Percentiles rank a stretch among this genome's conserved stretches.
phyloP scores from a whole-genome alignment of 495 filamentous ascomycete genomes.

The Podospora fimiseda region DNA sequence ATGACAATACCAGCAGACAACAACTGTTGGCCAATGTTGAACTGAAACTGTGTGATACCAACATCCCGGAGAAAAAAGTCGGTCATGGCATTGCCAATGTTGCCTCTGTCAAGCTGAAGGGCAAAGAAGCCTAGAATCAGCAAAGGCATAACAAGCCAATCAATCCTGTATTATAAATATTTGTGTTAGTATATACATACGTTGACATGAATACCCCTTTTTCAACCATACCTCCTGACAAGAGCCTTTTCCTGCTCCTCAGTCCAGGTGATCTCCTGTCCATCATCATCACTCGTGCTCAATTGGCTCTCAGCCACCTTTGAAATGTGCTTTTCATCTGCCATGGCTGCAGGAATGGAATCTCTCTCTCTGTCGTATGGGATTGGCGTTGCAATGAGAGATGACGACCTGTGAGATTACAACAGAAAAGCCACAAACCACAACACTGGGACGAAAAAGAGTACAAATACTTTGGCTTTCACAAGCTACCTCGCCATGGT shows the following conservation, averaged over 20 bases:
- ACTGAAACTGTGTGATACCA: conserved; percentile 49
- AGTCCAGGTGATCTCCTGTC: conserved; percentile 25
- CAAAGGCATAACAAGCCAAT: conserved; percentile 45
- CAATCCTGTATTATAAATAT: conserved; percentile 31
- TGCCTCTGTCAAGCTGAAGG: conserved; percentile 48
- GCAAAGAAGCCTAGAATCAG: conserved; percentile 53
- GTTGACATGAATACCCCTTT: conserved; percentile 1
- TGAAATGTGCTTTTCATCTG: conserved; percentile 17
- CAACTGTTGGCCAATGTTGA: conserved; percentile 52
- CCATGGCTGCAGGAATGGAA: conserved; percentile 12
- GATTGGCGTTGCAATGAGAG: too few species aligned
- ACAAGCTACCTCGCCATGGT: background rate
- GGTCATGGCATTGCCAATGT: conserved; percentile 29
- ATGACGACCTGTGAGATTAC: too few species aligned
- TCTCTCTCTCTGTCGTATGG: too few species aligned
- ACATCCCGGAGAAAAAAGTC: conserved; percentile 46
- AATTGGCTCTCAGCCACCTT: conserved; percentile 13
- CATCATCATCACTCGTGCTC: conserved; percentile 20
- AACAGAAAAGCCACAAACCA: too few species aligned
- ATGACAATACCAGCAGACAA: conserved; percentile 52
- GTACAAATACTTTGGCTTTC: background rate
- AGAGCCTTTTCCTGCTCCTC: conserved; percentile 31
- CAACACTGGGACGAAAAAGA: background rate
- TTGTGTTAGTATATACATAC: background rate
- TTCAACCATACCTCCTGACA: conserved; percentile 30